Conservation (phyloP, 805 yeast genomes). For the Candida alai region DNA sequence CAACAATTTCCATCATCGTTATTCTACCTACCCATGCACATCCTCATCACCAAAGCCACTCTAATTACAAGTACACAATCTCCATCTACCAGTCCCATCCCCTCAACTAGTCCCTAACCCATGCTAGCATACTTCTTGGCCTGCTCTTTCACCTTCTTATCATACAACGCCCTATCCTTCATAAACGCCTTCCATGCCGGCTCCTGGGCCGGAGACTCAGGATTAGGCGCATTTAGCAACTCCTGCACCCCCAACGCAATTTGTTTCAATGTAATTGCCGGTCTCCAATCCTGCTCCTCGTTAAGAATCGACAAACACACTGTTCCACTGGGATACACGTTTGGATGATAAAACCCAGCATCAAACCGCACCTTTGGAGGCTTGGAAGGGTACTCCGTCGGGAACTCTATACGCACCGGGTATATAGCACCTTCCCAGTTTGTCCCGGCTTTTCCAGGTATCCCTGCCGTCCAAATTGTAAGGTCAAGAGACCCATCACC, state of each 20-base stretch:
- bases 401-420: conserved; percentile 77
- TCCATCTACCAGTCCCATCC: too few relatives aligned
- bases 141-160: conserved; percentile 75
- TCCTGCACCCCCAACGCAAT: conserved; percentile 91
- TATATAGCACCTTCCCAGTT: conserved; percentile 88
- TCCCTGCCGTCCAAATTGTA: conserved; percentile 89
- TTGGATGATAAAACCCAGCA: conserved; percentile 90
- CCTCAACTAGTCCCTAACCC: too few relatives aligned
- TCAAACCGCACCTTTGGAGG: conserved; percentile 95
- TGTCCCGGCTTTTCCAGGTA: conserved; percentile 88
- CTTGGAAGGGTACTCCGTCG: conserved; percentile 92
- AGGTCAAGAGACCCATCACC: conserved; percentile 81
- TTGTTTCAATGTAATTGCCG: conserved; percentile 89
- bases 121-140: conserved; percentile 58
- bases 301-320: conserved; percentile 89
- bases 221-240: conserved; percentile 83
- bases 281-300: conserved; percentile 97
- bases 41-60: too few relatives aligned
- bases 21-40: too few relatives aligned
- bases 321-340: conserved; percentile 96
- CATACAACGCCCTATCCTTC: conserved; percentile 65
- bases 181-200: conserved; percentile 90
- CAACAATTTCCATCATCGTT: too few relatives aligned
- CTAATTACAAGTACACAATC: too few relatives aligned
- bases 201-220: conserved; percentile 95